phyloP scores from a whole-genome alignment of 1,139 yeast species.

The Yarrowia galli region DNA sequence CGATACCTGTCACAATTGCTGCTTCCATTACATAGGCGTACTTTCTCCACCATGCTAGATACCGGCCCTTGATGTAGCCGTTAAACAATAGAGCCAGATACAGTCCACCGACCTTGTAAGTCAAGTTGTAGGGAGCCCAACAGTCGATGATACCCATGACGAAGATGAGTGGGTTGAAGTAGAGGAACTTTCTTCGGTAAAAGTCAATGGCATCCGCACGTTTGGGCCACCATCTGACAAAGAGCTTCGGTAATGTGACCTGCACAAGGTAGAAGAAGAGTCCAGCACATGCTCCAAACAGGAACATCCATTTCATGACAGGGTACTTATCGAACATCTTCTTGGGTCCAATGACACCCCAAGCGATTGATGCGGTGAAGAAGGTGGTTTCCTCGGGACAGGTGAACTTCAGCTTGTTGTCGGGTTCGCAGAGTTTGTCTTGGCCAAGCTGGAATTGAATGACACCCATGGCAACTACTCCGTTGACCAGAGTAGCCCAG shows the following conservation, averaged over 20 bases:
- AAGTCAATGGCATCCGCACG: constrained; percentile 81
- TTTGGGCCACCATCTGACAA: constrained; percentile 52
- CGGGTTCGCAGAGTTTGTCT: constrained; percentile 46
- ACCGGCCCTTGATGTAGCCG: constrained; percentile 59
- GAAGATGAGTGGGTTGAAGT: constrained; percentile 60
- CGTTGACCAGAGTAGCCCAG: constrained; percentile 51
- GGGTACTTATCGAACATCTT: constrained; percentile 60
- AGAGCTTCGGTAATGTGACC: constrained; percentile 50
- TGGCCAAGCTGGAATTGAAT: constrained; percentile 58
- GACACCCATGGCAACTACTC: constrained; percentile 59
- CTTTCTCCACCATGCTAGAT: constrained; percentile 66
- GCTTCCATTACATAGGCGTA: constrained; percentile 59
- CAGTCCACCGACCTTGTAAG: constrained; percentile 60
- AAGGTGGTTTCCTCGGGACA: constrained; percentile 54
- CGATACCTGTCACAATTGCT: constrained; percentile 22
- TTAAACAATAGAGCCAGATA: constrained; percentile 61
- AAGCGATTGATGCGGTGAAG: constrained; percentile 60
- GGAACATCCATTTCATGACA: constrained; percentile 51
- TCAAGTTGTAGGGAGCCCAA: constrained; percentile 60
- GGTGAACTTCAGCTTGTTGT: constrained; percentile 45
- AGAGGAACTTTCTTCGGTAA: constrained; percentile 58
- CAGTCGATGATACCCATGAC: constrained; percentile 54
- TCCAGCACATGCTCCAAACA: constrained; percentile 53
- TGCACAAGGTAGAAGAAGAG: constrained; percentile 54
- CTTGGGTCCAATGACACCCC: constrained; percentile 73